A percentile compares a stretch with the other conserved stretches of the same genome.
These are phyloP conservation scores for Arachnomyces sp. DNA, from an alignment of 2,329 filamentous ascomycete genomes.

Conservation along the genomic window DNA sequence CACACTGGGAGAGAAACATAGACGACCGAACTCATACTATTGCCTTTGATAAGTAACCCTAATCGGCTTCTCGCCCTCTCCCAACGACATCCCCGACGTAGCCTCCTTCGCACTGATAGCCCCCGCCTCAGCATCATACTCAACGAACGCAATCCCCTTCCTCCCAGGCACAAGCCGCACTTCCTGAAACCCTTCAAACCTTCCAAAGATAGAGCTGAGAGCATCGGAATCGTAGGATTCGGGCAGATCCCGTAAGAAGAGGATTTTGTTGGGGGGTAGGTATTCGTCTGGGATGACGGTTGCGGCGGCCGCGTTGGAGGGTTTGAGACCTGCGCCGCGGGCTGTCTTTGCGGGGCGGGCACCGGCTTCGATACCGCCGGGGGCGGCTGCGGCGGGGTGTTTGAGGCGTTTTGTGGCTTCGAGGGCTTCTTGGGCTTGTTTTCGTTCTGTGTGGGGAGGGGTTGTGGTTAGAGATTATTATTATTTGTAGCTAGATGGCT, in stretches of 20 bases:
- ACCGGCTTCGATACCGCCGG: conserved; percentile 33
- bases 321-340: conserved; percentile 67
- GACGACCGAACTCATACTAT: conserved; percentile 34
- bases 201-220: conserved; percentile 70
- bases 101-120: conserved; percentile 92
- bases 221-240: conserved; percentile 76
- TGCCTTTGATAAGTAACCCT: conserved; percentile 96
- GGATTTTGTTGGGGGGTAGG: conserved; percentile 90
- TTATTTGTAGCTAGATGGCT: no score
- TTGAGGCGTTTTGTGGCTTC: conserved; percentile 72
- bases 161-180: conserved; percentile 80
- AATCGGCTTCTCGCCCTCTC: conserved; percentile 65
- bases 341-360: conserved; percentile 60
- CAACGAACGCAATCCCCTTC: conserved; percentile 86
- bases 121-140: conserved; percentile 84
- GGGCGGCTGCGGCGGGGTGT: conserved; percentile 45
- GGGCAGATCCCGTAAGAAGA: conserved; percentile 88
- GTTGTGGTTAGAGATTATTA: no score
- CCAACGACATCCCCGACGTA: conserved; percentile 74
- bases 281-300: conserved; percentile 93
- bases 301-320: conserved; percentile 57
- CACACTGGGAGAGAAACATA: not conserved
- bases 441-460: conserved; percentile 47
- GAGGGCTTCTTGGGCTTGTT: conserved; percentile 72
- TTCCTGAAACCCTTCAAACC: conserved; percentile 91